These are phyloP conservation scores for Graphiopsis chlorocephala DNA, from an alignment of 2,329 filamentous ascomycete species.

Conservation along the genomic window DNA sequence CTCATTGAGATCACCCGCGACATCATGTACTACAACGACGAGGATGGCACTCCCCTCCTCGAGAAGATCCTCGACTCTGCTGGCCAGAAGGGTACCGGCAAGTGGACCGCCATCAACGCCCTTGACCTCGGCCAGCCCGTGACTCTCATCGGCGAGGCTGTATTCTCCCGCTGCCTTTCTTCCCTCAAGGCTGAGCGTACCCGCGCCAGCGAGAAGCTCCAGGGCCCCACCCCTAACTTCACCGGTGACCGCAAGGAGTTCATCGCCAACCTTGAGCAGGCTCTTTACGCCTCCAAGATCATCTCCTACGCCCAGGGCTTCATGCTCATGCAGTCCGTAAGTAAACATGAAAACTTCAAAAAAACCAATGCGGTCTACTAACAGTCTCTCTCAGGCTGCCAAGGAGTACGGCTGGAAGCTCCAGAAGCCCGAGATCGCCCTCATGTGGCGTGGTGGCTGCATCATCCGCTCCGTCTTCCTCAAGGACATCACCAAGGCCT, in stretches of 20 bases:
- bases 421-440: constrained; percentile 98
- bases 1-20: constrained; percentile 98
- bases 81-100: constrained; percentile 98
- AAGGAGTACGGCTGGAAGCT: constrained; percentile 97
- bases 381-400: constrained; percentile 66
- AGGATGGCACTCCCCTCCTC: constrained; percentile 83
- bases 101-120: constrained; percentile 99
- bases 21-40: constrained; percentile 97
- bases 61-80: constrained; percentile 99
- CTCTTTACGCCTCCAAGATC: constrained; percentile 98
- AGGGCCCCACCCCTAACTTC: constrained; percentile 76
- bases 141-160: constrained; percentile 94
- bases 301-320: constrained; percentile 99
- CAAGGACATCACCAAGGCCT: constrained; percentile 97
- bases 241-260: constrained; percentile 88
- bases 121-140: constrained; percentile 98
- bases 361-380: constrained; percentile 20
- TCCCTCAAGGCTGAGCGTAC: constrained; percentile 90
- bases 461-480: constrained; percentile 99
- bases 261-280: constrained; percentile 96
- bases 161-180: constrained; percentile 91
- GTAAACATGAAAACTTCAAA: constrained; percentile 32
- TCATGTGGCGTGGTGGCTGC: constrained; percentile 99
- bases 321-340: constrained; percentile 98
- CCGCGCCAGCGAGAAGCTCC: constrained; percentile 74